Evolutionary conservation across 2,329 filamentous ascomycete species (phyloP), one percentile per base, ranked within the genome.

Genomic region (Aspergillus jensenii): DNA sequence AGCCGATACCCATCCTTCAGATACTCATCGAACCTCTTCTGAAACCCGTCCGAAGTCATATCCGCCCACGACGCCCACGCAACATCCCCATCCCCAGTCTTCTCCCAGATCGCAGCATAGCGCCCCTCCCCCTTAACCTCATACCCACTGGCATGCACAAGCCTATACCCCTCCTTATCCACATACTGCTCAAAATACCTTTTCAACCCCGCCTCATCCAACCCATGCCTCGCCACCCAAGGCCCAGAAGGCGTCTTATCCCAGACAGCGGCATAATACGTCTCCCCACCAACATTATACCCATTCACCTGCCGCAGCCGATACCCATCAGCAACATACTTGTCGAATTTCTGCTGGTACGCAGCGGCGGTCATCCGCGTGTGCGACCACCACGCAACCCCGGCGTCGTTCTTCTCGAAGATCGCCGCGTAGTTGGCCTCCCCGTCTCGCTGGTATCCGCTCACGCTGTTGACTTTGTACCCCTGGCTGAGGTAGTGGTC

Each of bases 101-200:
- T 55, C 54, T 62, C 59, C 59, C 59, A 62, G 6, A 62, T 23
- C 8, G 59, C 59, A 9, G 59, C 59, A 53, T 52, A 62, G 12
- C 57, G 59, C n/a, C 39, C 43, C 43, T 55, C 54, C 12, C 51
- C 46, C 5, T 33, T 33, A 14, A 57, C 46, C 44, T 62, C 59
- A 31, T 62, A 62, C 11, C 52, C 59, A 27, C 59, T 62, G 15
- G 59, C 47, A 37, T 62, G 50, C 2, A 54, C 55, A 41, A 62
- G 46, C 31, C 43, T 31, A 35, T 62, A 62, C 12, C 59, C 59
- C 33, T 59, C 31, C 8, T 31, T 31, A 31, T 41, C 45, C 1
- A 57, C 7, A 27, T 57, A 62, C 19, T 45, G 25, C 19, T 54
- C 51, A 35, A 56, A 57, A 14, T 55, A 49, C 19, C 45, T 53